Conservation (phyloP, 768 basidiomycete genomes). For the Pisolithus microcarpus region DNA sequence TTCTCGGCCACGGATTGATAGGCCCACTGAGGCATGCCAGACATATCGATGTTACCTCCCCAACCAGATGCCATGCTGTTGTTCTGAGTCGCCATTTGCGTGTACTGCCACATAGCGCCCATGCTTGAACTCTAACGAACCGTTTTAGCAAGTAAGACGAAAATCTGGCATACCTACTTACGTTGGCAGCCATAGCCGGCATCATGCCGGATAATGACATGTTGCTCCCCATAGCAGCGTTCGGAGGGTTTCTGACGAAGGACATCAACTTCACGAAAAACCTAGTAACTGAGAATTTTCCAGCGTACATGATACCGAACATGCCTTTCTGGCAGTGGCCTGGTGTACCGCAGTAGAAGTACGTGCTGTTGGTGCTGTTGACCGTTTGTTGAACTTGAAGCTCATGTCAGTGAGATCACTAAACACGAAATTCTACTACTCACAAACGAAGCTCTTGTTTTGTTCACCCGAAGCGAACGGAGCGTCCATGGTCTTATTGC, state of each 20-base stretch:
- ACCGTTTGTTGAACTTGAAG: conserved; percentile 55
- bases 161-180: conserved; percentile 19
- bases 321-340: conserved; percentile 76
- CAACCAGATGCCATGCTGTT: conserved; percentile 17
- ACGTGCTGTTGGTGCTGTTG: conserved; percentile 66
- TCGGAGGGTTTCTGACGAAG: conserved; percentile 14
- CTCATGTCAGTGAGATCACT: conserved; percentile 14
- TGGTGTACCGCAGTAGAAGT: conserved; percentile 68
- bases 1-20: conserved; percentile 47
- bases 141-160: neutral
- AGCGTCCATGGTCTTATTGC: conserved; percentile 60
- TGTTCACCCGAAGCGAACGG: conserved; percentile 53
- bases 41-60: neutral
- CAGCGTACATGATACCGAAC: conserved; percentile 66
- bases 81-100: conserved; percentile 39
- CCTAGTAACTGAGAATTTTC: conserved; percentile 20
- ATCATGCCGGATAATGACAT: conserved; percentile 50
- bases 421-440: conserved; percentile 15
- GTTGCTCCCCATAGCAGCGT: neutral
- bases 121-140: conserved; percentile 44
- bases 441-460: conserved; percentile 55
- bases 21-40: conserved; percentile 32
- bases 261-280: conserved; percentile 51
- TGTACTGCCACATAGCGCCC: conserved; percentile 48
- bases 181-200: conserved; percentile 38